Base-by-base conservation (phyloP, 495 filamentous ascomycete genomes). In the Penicillium crystallinum region DNA sequence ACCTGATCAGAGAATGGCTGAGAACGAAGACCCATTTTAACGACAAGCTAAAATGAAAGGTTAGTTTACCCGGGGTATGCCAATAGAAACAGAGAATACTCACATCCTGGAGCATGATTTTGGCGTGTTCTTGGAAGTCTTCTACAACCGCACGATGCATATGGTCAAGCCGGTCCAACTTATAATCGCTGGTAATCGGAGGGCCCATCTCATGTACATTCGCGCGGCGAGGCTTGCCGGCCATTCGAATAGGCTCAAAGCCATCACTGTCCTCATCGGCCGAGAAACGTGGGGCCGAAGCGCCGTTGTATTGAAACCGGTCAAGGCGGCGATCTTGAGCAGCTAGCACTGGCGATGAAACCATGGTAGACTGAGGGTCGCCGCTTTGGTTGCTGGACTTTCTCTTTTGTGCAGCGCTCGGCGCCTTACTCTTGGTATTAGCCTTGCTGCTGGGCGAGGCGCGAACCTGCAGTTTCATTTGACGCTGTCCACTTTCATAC, bases 341-440 rank as follows among this genome's bases (percentile, higher is more conserved):
- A 33, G 73, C 74, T 63, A 85, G 77, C 3, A 90, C 65, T 6
- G 93, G 92, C 10, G 93, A 96, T 3, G 93, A 91, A 9, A 96
- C 79, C 48, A 90, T 87, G 0, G 92, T 96, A 5, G 92, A 95
- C 45, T 76, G 66, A 18, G 85, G 85, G 59, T 75, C 64, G 15
- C 25, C 43, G n/a, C 23, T 39, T 35, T 52, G 57, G 22, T 41
- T 58, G 30, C 55, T 47, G 30, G 55, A 23, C 38, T 54, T 63
- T 17, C 46, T 19, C 34, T 57, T 66, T 11, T 66, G 34, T 14
- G 34, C 55, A 12, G 47, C 47, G 7, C 2, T 23, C 2, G 37
- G 21, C 53, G 49, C 33, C 38, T 50, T 53, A 57, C 31, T 57
- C 21, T 42, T 50, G 27, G 41, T 51, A 30, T 74, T 65, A 29